Base-by-base conservation (phyloP, 164 flowering plant species). In the Brasenia schreberi region DNA sequence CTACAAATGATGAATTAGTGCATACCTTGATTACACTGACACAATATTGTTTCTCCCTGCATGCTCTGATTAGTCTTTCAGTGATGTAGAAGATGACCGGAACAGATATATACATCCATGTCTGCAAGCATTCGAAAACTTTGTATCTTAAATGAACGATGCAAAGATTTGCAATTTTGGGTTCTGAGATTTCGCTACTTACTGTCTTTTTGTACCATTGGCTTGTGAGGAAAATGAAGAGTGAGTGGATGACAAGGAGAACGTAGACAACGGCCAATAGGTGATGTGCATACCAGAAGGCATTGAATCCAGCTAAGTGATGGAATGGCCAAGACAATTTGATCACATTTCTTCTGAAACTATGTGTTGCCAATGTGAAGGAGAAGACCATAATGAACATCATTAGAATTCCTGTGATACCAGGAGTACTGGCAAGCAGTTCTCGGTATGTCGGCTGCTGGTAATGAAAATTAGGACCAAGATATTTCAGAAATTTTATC, bases 231-330 rank as follows among this genome's bases (percentile, higher is more conserved):
- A 84, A 74, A 12, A 92, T 62, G 81, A 76, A 79, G 82, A 78
- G 77, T 61, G 90, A 89, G 66, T 95, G 99, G 59, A 81, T 5
- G 45, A 88, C 19, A 56, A 91, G 67, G 67, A 91, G 87, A 65
- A 76, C 18, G 67, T 91, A 95, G 27, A 77, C 97, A 58, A 95
- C 10, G 49, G 68, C 77, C 42, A 95, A 84, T 78, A 95, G 73
- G 79, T 95, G 99, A 77, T 95, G 99, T 0, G 97, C 85, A 70
- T 91, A 91, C 99, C 99, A 95, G 69, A 95, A 95, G 61, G 99
- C 75, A 69, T 89, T 95, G 66, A 95, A 92, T n/a, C 99, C 99
- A 3, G 97, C 94, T 70, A 91, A 71, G 63, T 73, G 78, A 67
- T 81, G 82, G 62, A 95, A 77, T 0, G 85, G 83, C 72, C 81